Conservation (phyloP, 1,284 basidiomycete species). For the Malassezia psittaci region DNA sequence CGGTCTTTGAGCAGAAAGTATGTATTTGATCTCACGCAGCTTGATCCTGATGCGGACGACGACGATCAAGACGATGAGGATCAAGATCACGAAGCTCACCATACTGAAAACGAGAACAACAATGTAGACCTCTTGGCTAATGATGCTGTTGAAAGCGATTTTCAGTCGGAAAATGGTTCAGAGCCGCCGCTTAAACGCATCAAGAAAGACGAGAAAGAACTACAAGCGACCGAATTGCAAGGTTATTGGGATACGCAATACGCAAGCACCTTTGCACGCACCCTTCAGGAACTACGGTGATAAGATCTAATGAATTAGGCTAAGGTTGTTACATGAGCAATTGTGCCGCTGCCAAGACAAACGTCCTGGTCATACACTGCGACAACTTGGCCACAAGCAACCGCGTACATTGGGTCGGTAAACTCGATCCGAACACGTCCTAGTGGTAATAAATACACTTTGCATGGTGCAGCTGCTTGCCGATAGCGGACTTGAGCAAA, state of each 20-base stretch:
- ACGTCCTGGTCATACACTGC: slow-evolving; percentile 63
- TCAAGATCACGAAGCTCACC: background rate
- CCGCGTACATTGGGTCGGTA: slow-evolving; percentile 57
- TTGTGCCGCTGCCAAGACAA: slow-evolving; percentile 74
- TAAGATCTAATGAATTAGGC: background rate
- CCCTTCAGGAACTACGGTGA: slow-evolving; percentile 3
- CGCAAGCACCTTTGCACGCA: slow-evolving; percentile 4
- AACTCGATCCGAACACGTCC: slow-evolving; percentile 49
- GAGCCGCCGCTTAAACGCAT: too few relatives aligned
- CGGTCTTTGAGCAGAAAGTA: slow-evolving; percentile 5
- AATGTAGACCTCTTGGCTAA: too few relatives aligned
- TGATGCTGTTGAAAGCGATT: too few relatives aligned
- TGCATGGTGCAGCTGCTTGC: slow-evolving; percentile 56
- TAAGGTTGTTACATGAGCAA: slow-evolving; percentile 48
- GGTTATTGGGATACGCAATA: slow-evolving; percentile 14
- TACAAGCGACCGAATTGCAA: background rate
- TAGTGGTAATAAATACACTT: slow-evolving; percentile 26
- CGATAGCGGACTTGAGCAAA: slow-evolving; percentile 64
- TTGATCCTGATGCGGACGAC: slow-evolving; percentile 7
- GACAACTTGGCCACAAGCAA: slow-evolving; percentile 71
- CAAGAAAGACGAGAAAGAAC: too few relatives aligned
- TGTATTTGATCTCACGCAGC: background rate
- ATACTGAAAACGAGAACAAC: background rate
- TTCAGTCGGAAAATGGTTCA: too few relatives aligned
- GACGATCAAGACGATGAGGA: slow-evolving; percentile 2